phyloP scores from a whole-genome alignment of 2,329 filamentous ascomycete species.

The Grosmannia clavigera region DNA sequence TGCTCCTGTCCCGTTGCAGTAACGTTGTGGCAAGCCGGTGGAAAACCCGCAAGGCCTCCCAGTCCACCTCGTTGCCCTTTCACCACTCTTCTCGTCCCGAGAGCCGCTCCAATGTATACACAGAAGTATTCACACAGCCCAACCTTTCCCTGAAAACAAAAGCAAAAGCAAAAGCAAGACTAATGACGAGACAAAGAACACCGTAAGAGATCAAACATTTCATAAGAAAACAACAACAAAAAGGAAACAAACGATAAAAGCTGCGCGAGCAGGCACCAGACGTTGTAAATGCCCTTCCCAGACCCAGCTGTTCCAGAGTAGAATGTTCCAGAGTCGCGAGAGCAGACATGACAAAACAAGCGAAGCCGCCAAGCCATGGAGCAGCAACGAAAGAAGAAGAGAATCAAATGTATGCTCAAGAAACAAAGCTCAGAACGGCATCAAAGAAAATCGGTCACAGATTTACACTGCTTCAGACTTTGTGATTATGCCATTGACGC shows the following conservation, averaged over 20 bases:
- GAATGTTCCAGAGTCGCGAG: not conserved
- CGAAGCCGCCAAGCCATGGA: not conserved
- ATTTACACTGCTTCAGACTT: slow-evolving; percentile 31
- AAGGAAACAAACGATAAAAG: not conserved
- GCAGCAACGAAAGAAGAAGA: not conserved
- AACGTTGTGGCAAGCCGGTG: not conserved
- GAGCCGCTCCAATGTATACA: not conserved
- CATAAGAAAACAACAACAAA: not conserved
- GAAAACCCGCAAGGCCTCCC: not conserved
- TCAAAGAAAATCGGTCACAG: not conserved
- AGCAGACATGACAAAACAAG: not conserved
- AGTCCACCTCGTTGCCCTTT: not conserved
- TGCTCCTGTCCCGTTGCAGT: not conserved
- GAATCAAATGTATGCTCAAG: not conserved
- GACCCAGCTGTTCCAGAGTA: not conserved
- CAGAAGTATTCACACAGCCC: not conserved
- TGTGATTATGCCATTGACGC: slow-evolving; percentile 36
- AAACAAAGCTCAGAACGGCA: not conserved
- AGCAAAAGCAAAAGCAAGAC: not conserved
- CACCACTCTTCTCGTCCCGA: not conserved
- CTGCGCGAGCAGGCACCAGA: not conserved
- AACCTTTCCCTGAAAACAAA: not conserved
- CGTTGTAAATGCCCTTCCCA: not conserved
- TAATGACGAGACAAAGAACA: not conserved
- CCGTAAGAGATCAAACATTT: not conserved